Evolutionary conservation across 176 grass and related monocot species (phyloP), one percentile per base, ranked within the genome.

Genomic region (Poa annua): DNA sequence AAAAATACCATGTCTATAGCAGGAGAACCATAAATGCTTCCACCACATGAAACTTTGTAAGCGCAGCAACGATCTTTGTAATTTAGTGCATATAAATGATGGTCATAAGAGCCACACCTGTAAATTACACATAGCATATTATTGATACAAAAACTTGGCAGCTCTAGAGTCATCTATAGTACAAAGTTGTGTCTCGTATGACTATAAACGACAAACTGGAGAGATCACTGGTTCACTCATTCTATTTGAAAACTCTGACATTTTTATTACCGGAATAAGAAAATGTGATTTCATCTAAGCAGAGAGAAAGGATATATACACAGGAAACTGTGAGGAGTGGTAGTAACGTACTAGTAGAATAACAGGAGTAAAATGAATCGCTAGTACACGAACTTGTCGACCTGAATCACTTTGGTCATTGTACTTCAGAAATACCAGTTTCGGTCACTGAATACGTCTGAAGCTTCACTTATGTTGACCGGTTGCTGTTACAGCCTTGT

Each of bases 21-120:
- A 71, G 95, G 95, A 50, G 95, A 98, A 84, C 92, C 90, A 91
- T 93, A 98, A 80, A 98, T 91, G 82, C 95, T 98, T 80, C 95
- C 95, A 80, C 95, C 95, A 86, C 95, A 98, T 72, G 80, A 91
- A 80, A 95, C 45, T 95, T 90, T 93, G 62, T 93, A 94, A 69
- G 80, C 10, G 14, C 90, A 98, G 59, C 79, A 79, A 79, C 41
- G 81, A 39, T 93, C 81, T 84, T 95, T 89, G 76, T 91, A 94
- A 88, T 93, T 91, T 63, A 98, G 86, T 19, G 95, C 95, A 67
- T 95, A 98, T 41, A 98, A 74, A 86, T 83, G 74, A 82, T 95
- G 86, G 42, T 98, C 95, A 53, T 98, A 91, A 9, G 95, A 98
- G 65, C 95, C 92, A 85, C 95, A 98, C 95, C 95, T 98, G 85